Base-by-base conservation (phyloP, 2,329 filamentous ascomycete species). In the Phyllachora maydis region DNA sequence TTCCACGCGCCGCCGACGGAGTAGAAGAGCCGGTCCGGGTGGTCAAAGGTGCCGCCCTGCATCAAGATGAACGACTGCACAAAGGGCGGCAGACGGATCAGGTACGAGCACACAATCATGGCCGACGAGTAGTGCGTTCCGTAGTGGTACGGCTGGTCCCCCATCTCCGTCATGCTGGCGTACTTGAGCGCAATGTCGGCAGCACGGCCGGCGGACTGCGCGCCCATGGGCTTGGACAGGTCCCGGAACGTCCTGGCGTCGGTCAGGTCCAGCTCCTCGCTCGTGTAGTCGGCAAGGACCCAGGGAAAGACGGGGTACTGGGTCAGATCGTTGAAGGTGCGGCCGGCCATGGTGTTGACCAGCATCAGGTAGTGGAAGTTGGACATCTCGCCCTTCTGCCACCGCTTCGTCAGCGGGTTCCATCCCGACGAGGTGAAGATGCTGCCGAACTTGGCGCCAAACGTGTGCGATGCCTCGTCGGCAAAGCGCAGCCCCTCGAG, bases 301-400 rank as follows among this genome's bases (percentile, higher is more conserved):
- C 88, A 98, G 0, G 88, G 88, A 33, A 98, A 98, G 11, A 98
- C 83, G 0, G 88, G 88, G 38, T 98, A 98, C 39, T 98, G 90
- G 0, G 88, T 98, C 11, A 98, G 56, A 41, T 98, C 88, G 40
- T 98, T 98, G 53, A 98, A 98, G 0, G 88, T 95, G 24, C 88
- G 63, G 3, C 88, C 88, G 14, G 90, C 90, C 64, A 98, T 79
- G 0, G 88, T 95, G 41, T 98, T 98, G 40, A 98, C 71, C 29
- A 93, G 70, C 85, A 98, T 98, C 17, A 98, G 63, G 41, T 98
- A 98, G 46, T 95, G 82, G 38, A 98, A 98, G 45, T 98, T 98
- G 9, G 85, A 95, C 23, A 95, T 81, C 39, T 98, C 88, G 8
- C 90, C 88, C 41, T 72, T 75, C 28, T 88, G 65, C 88, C 88